Conservation (phyloP, 768 basidiomycete species). For the Agaricus bisporus region DNA sequence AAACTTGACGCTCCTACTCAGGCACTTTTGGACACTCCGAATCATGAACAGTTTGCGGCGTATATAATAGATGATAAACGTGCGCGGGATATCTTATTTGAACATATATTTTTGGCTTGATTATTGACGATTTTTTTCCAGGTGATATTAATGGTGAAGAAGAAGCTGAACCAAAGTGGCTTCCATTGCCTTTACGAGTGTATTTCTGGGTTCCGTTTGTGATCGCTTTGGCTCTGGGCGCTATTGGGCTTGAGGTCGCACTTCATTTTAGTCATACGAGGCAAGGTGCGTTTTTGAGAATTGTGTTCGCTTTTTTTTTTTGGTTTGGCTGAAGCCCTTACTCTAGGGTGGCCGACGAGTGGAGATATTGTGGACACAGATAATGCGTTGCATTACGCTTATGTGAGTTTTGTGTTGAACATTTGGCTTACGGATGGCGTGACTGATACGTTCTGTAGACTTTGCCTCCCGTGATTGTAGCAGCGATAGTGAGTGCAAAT, state of each 20-base stretch:
- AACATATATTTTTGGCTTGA: background rate
- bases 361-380: constrained; percentile 24
- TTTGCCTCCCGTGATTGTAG: constrained; percentile 44
- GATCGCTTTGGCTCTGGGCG: constrained; percentile 28
- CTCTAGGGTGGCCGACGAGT: constrained; percentile 37
- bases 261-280: constrained; percentile 40
- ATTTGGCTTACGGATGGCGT: no score
- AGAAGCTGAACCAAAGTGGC: constrained; percentile 22
- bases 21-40: background rate
- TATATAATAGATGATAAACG: constrained; percentile 13
- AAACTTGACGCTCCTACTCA: constrained; percentile 4
- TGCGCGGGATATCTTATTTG: background rate
- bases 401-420: constrained; percentile 28
- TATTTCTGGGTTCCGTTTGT: constrained; percentile 43
- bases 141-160: background rate
- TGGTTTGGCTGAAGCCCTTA: background rate
- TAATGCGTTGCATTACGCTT: constrained; percentile 45
- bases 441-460: constrained; percentile 28
- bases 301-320: background rate
- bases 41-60: constrained; percentile 18
- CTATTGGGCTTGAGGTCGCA: constrained; percentile 41
- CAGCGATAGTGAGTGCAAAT: constrained; percentile 32
- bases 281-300: constrained; percentile 26
- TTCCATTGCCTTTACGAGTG: constrained; percentile 37
- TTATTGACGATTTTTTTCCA: background rate